Conservation (phyloP, 2,329 filamentous ascomycete genomes). For the Colletotrichum chrysophilum region DNA sequence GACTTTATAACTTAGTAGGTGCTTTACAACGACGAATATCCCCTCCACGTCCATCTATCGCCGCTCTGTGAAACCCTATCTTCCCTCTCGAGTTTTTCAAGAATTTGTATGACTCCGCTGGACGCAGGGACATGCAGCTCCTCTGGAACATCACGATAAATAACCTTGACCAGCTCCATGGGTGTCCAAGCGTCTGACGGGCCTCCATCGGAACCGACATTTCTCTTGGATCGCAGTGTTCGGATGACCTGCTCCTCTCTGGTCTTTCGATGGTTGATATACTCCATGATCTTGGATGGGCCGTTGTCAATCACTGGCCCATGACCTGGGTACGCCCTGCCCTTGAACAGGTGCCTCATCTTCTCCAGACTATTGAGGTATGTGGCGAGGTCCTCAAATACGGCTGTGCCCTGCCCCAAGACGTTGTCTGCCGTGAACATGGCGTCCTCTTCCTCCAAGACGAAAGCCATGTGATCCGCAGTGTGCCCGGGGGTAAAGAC, state of each 20-base stretch:
- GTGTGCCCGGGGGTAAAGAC: conserved; percentile 73
- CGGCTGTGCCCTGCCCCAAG: conserved; percentile 83
- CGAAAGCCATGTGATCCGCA: conserved; percentile 79
- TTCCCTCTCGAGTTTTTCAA: conserved; percentile 79
- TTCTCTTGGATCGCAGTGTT: conserved; percentile 52
- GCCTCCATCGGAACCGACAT: conserved; percentile 22
- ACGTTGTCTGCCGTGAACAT: conserved; percentile 93
- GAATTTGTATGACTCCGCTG: conserved; percentile 76
- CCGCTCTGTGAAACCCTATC: conserved; percentile 60
- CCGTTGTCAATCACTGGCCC: conserved; percentile 80
- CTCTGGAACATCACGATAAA: conserved; percentile 82
- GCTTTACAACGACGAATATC: conserved; percentile 45
- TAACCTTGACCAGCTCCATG: conserved; percentile 85
- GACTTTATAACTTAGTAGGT: not conserved
- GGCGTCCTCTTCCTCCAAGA: conserved; percentile 78
- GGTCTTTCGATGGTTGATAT: conserved; percentile 80
- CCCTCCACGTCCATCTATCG: conserved; percentile 47
- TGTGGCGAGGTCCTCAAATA: conserved; percentile 76
- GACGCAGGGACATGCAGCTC: conserved; percentile 78
- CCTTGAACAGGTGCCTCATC: conserved; percentile 71
- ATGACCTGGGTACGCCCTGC: conserved; percentile 86
- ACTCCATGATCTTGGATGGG: conserved; percentile 75
- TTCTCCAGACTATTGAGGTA: conserved; percentile 73
- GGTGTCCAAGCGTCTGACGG: conserved; percentile 61
- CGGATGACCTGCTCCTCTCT: conserved; percentile 80